Evolutionary conservation across 768 basidiomycete species (phyloP).

Genomic region (Auriscalpium vulgare): DNA sequence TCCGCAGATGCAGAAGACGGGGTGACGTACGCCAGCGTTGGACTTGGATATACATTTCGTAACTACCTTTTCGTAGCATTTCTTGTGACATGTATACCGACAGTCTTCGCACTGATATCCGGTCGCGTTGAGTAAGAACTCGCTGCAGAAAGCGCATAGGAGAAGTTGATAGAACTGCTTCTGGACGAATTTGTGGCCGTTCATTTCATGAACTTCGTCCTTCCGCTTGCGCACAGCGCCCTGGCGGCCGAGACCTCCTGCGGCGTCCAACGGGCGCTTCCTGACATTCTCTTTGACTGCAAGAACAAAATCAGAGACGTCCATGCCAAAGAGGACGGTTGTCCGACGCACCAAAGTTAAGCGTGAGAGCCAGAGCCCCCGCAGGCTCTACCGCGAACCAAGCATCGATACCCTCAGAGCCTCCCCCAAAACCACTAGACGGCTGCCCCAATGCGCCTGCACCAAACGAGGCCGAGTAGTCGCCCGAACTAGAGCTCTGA

Average conservation of each 20-base stretch:
- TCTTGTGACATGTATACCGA: constrained; percentile 97
- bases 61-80: constrained; percentile 97
- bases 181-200: constrained; percentile 96
- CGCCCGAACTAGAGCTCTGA: constrained; percentile 11
- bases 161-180: constrained; percentile 98
- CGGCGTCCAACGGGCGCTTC: constrained; percentile 88
- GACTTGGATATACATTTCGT: constrained; percentile 99
- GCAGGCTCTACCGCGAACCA: constrained; percentile 98
- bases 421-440: constrained; percentile 8
- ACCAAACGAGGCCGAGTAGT: constrained; percentile 8
- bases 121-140: constrained; percentile 92
- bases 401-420: constrained; percentile 79
- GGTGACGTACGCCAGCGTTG: constrained; percentile 72
- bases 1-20: neutral
- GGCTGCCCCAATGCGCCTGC: neutral
- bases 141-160: constrained; percentile 95
- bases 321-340: constrained; percentile 4
- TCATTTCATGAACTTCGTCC: constrained; percentile 98
- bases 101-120: constrained; percentile 99
- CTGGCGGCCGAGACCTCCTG: constrained; percentile 91
- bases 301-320: constrained; percentile 2
- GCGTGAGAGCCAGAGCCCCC: constrained; percentile 79
- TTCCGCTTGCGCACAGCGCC: constrained; percentile 97
- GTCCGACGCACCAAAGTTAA: constrained; percentile 80
- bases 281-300: constrained; percentile 96